A percentile compares a stretch with the other conserved stretches of the same genome.
Evolutionary conservation across 768 basidiomycete species (phyloP).

Genomic region (Coprinopsis sp.): DNA sequence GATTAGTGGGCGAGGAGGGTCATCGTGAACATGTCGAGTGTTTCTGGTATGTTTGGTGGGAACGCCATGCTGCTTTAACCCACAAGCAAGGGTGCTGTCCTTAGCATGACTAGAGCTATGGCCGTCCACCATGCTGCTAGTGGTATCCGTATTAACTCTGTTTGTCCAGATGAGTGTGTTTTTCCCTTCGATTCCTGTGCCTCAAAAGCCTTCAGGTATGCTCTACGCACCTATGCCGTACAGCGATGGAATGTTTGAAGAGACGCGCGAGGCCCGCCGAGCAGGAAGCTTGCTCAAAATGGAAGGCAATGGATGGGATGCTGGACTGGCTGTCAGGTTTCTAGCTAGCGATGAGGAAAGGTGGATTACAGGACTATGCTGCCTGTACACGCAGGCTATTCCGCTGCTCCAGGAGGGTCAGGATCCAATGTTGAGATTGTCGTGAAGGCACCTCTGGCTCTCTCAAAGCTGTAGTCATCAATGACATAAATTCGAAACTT

Average conservation of each 20-base stretch:
- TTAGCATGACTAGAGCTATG: slow-evolving; percentile 44
- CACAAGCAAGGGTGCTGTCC: slow-evolving; percentile 38
- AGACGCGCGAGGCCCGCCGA: slow-evolving; percentile 32
- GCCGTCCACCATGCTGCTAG: slow-evolving; percentile 36
- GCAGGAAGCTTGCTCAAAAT: slow-evolving; percentile 34
- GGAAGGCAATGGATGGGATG: slow-evolving; percentile 42
- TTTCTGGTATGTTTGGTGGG: slow-evolving; percentile 34
- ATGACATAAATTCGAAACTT: too few species aligned
- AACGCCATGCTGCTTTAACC: slow-evolving; percentile 37
- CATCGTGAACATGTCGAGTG: slow-evolving; percentile 39
- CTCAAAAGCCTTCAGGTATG: too few species aligned
- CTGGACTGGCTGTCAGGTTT: slow-evolving; percentile 35
- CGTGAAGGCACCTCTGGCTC: too few species aligned
- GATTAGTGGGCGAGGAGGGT: slow-evolving; percentile 32
- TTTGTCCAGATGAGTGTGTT: slow-evolving; percentile 36
- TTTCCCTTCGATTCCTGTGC: not conserved
- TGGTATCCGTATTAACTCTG: slow-evolving; percentile 38
- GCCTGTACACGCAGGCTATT: slow-evolving; percentile 39
- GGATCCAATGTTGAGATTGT: too few species aligned
- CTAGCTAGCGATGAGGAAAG: slow-evolving; percentile 38
- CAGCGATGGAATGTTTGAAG: slow-evolving; percentile 28
- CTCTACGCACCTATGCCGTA: slow-evolving; percentile 40
- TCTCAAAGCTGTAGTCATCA: too few species aligned
- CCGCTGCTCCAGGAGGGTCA: slow-evolving; percentile 22
- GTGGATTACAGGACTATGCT: slow-evolving; percentile 40